These are phyloP conservation scores for Boehmeria nivea DNA, from an alignment of 306 rosid species.

Conservation along the genomic window DNA sequence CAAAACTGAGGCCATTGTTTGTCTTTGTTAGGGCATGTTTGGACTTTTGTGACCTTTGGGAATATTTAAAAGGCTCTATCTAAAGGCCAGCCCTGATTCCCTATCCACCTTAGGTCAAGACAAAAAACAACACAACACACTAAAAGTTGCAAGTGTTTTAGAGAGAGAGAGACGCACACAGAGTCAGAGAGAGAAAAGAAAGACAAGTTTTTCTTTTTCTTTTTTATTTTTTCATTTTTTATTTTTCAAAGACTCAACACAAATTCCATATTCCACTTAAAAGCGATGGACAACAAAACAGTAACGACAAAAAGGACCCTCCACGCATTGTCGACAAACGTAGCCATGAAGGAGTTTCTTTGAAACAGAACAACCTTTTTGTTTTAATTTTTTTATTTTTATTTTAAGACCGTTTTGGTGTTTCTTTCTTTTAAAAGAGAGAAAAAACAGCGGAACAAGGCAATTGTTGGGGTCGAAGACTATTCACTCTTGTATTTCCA, in stretches of 20 bases:
- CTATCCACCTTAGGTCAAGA: constrained; percentile 43
- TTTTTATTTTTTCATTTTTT: neutral
- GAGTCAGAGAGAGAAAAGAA: constrained; percentile 19
- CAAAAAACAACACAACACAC: constrained; percentile 29
- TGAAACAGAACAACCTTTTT: constrained; percentile 21
- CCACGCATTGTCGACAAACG: constrained; percentile 67
- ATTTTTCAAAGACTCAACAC: constrained; percentile 4
- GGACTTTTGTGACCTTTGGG: constrained; percentile 40
- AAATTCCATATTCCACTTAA: constrained; percentile 57
- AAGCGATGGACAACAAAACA: constrained; percentile 47
- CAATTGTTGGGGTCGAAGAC: too few relatives aligned
- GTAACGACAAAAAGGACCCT: constrained; percentile 60
- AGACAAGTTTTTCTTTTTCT: neutral
- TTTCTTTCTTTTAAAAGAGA: neutral
- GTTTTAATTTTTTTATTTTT: constrained; percentile 25
- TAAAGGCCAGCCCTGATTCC: constrained; percentile 58
- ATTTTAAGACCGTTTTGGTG: too few relatives aligned
- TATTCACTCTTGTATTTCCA: constrained; percentile 37
- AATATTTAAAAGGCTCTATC: constrained; percentile 32
- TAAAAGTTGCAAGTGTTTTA: constrained; percentile 15
- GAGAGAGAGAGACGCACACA: too few relatives aligned
- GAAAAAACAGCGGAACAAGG: too few relatives aligned
- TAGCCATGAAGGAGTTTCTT: constrained; percentile 37
- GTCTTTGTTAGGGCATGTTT: constrained; percentile 64
- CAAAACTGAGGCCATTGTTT: constrained; percentile 43